Evolutionary conservation across 805 yeast genomes (phyloP).

Genomic region (Saturnispora gosingensis): DNA sequence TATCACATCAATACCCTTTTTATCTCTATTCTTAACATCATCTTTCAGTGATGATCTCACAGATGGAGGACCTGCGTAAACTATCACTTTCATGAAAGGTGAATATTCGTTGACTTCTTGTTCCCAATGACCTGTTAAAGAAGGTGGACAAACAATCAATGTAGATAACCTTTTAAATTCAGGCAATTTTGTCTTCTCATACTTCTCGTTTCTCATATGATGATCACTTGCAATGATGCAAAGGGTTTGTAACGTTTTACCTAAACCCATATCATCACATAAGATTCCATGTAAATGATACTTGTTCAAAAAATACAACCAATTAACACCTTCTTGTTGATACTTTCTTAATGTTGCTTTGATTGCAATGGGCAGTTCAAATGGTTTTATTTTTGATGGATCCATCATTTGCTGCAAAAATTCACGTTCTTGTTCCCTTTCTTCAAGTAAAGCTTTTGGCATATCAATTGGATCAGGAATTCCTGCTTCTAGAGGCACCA

Average conservation of each 20-base stretch:
- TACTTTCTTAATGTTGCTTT: slow-evolving; percentile 89
- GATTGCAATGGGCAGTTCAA: slow-evolving; percentile 81
- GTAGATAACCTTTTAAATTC: slow-evolving; percentile 77
- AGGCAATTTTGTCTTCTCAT: slow-evolving; percentile 44
- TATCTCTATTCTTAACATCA: slow-evolving; percentile 35
- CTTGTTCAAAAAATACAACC: slow-evolving; percentile 92
- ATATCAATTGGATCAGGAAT: slow-evolving; percentile 90
- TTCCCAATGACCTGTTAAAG: slow-evolving; percentile 98
- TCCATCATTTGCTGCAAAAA: slow-evolving; percentile 98
- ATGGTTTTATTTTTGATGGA: slow-evolving; percentile 80
- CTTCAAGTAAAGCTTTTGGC: slow-evolving; percentile 73
- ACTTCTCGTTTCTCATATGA: slow-evolving; percentile 69
- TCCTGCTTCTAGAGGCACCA: slow-evolving; percentile 96
- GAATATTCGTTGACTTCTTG: slow-evolving; percentile 87
- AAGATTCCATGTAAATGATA: slow-evolving; percentile 94
- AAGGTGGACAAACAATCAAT: slow-evolving; percentile 89
- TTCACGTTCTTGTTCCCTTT: slow-evolving; percentile 89
- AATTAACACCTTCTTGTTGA: slow-evolving; percentile 97
- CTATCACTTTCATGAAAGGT: slow-evolving; percentile 72
- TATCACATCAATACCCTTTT: slow-evolving; percentile 50
- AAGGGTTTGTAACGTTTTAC: slow-evolving; percentile 93
- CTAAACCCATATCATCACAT: slow-evolving; percentile 99
- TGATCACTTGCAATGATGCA: slow-evolving; percentile 97
- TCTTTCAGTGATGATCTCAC: slow-evolving; percentile 48
- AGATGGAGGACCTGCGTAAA: slow-evolving; percentile 91